phyloP scores from a whole-genome alignment of 148 eudicot genomes.

The Cornus kousa region DNA sequence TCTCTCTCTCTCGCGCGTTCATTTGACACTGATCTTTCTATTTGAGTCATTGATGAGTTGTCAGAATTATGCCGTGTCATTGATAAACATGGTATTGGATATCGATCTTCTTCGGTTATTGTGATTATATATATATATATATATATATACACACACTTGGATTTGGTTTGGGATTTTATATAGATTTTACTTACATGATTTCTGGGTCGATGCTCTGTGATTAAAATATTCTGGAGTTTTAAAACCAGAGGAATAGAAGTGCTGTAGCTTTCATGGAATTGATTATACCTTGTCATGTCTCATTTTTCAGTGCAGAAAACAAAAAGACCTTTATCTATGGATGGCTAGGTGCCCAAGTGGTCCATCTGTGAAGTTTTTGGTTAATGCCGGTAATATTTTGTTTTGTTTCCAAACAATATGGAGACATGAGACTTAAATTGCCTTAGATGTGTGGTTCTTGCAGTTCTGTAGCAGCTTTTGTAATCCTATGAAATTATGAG shows the following conservation, averaged over 20 bases:
- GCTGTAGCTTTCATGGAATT: not conserved
- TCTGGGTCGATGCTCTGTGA: not conserved
- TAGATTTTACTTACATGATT: not conserved
- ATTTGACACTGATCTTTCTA: not conserved
- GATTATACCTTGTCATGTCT: not conserved
- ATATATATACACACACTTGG: not conserved
- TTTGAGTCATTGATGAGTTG: not conserved
- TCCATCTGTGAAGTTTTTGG: slow-evolving; percentile 92
- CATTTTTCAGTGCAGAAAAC: slow-evolving; percentile 78
- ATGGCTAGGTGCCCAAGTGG: slow-evolving; percentile 97
- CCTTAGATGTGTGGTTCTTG: not conserved
- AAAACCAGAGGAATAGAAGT: not conserved
- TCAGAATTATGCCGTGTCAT: not conserved
- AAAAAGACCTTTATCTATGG: slow-evolving; percentile 91
- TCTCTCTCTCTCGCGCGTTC: too few relatives aligned
- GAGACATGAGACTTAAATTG: slow-evolving; percentile 4
- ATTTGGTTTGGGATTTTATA: not conserved
- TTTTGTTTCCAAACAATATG: not conserved
- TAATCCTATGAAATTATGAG: not conserved
- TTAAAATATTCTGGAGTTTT: not conserved
- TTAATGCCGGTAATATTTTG: slow-evolving; percentile 69
- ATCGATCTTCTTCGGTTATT: not conserved
- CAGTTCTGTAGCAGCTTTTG: not conserved
- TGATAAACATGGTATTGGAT: not conserved
- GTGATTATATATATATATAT: not conserved